Conservation (phyloP, 176 grass and related monocot species). For the Tillandsia leiboldiana region DNA sequence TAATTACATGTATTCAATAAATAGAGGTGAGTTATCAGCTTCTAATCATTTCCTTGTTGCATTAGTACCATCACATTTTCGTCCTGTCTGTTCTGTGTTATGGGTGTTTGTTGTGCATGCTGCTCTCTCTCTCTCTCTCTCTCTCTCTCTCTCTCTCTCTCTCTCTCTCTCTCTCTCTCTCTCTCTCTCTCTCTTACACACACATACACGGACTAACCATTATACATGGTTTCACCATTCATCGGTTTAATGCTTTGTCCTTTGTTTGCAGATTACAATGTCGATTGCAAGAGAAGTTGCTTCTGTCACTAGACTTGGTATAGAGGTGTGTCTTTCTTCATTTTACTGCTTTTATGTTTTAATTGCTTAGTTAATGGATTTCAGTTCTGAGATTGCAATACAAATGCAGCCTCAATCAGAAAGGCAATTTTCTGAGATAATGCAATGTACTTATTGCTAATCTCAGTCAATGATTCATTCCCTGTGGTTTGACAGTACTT, state of each 20-base stretch:
- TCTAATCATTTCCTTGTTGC: conserved; percentile 2
- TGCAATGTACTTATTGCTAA: background rate
- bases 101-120: background rate
- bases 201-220: background rate
- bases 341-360: background rate
- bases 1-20: background rate
- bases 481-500: background rate
- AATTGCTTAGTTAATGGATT: conserved; percentile 1
- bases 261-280: conserved; percentile 73
- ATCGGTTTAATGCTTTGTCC: background rate
- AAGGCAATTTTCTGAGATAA: background rate
- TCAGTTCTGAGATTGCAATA: background rate
- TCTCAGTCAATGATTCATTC: no score
- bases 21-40: background rate
- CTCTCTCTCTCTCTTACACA: background rate
- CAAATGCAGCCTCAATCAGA: background rate
- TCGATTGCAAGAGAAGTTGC: conserved; percentile 96
- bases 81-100: no score
- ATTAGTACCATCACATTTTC: background rate
- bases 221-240: background rate
- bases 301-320: conserved; percentile 82
- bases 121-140: background rate
- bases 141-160: background rate
- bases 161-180: background rate
- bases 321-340: conserved; percentile 56